Evolutionary conservation across 106 monocot species (phyloP).

Genomic region (Dactylorhiza incarnata): DNA sequence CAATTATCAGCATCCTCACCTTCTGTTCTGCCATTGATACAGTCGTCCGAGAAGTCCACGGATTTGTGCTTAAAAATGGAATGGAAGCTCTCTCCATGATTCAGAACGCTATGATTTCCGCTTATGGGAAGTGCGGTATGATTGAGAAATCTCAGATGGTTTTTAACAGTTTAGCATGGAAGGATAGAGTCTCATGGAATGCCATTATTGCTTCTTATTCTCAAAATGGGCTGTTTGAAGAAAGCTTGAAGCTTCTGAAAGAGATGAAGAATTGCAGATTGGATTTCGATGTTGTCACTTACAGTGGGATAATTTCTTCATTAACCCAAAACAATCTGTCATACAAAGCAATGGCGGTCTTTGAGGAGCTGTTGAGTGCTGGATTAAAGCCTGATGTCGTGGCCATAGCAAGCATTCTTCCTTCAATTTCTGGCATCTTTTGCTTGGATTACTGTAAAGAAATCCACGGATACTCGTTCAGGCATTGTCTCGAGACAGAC

Average conservation of each 20-base stretch:
- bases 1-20: slow-evolving; percentile 22
- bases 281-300: slow-evolving; percentile 30
- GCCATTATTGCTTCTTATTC: slow-evolving; percentile 50
- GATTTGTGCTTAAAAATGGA: slow-evolving; percentile 32
- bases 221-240: slow-evolving; percentile 32
- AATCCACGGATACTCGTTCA: slow-evolving; percentile 44
- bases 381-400: slow-evolving; percentile 43
- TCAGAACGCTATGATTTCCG: slow-evolving; percentile 41
- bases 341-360: slow-evolving; percentile 30
- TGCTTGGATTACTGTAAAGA: slow-evolving; percentile 31
- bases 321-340: slow-evolving; percentile 26
- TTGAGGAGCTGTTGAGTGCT: slow-evolving; percentile 26
- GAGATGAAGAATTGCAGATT: slow-evolving; percentile 34
- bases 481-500: slow-evolving; percentile 28
- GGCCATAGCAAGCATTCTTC: slow-evolving; percentile 44
- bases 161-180: slow-evolving; percentile 21
- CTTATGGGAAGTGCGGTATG: slow-evolving; percentile 45
- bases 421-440: slow-evolving; percentile 25
- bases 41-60: slow-evolving; percentile 35
- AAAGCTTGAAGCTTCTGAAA: slow-evolving; percentile 38
- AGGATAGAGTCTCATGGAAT: slow-evolving; percentile 54
- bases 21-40: neutral
- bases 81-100: neutral
- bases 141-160: slow-evolving; percentile 17
- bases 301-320: slow-evolving; percentile 63